Base-by-base conservation (phyloP, 805 yeast species). In the Candida pini region DNA sequence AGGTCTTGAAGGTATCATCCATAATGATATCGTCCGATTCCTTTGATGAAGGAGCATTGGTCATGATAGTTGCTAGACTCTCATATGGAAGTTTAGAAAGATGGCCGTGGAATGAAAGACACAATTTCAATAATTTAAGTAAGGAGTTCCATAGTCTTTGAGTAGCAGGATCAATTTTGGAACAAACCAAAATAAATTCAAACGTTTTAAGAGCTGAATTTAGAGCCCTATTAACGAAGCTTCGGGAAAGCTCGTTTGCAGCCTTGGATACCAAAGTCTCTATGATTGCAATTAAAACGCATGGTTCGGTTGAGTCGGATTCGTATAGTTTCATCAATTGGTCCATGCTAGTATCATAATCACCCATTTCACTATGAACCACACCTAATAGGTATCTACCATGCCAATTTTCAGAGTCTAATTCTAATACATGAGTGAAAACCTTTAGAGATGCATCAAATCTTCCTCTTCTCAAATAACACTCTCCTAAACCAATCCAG, bases 401-500 rank as follows among this genome's bases (percentile, higher is more conserved):
- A 31, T 75, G 69, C 80, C 85, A 76, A 33, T 74, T 71, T 1
- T 61, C 58, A 0, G 73, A 68, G 21, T 74, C 71, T 5, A 81
- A 45, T 25, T 67, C 67, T 29, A 76, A 49, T 0, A 89, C 86
- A 38, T 77, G 78, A 20, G 64, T 66, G 48, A 88, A 83, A 1
- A 92, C 97, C 56, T 84, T 88, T 8, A 73, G 66, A 0, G 96
- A 86, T 3, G 97, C 95, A 36, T 85, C 89, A 28, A 81, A 64
- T 41, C 96, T 69, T 2, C 98, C 98, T 56, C 92, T 76, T 18
- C 78, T 73, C 35, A 72, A 66, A 56, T 92, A 92, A 0, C 96
- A 90, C 55, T 92, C 97, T n/a, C 98, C 98, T n/a, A 92, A 64
- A 1, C 96, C 96, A 19, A 83, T 66, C 97, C 97, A 90, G 2